Base-by-base conservation (phyloP, 768 basidiomycete genomes). In the Tephrocybe sp. region DNA sequence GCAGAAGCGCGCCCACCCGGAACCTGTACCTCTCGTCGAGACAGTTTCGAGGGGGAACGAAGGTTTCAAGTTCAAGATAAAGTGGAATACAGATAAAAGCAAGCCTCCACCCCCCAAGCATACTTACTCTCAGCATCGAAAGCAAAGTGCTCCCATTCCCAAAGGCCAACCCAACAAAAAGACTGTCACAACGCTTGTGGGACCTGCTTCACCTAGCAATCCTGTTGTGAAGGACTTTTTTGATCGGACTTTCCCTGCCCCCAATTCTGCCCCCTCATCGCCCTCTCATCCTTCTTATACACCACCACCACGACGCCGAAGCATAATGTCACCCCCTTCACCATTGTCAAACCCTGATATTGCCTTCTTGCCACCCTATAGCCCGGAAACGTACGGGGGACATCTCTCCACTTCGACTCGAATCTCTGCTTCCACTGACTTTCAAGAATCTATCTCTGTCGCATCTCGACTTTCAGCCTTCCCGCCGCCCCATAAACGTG, bases 31-130 rank as follows among this genome's bases (percentile, higher is more conserved):
- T 42, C 9, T 54, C 7, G 38, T 55, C 17, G 63, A 58, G 40
- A 55, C 50, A 58, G 61, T 45, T 56, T 66, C 54, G 57, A 64
- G 62, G 55, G 65, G 73, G 33, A 45, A 53, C 61, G 67, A 65
- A 66, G 71, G 64, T 40, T 61, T 69, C 56, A 75, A 65, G 59
- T 58, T 73, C 21, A 70, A 70, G 50, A 64, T 74, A 64, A 70
- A 67, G 57, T 51, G 71, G 46, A 64, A 68, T 30, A 43, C 50
- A 15, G 46, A 30, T 26, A 57, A 60, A 8, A 57, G 4, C 8
- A 65, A 11, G 60, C 61, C 36, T 61, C 7, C 64, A n/a, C 51
- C 61, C n/a, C 50, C 62, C 7, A 64, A 55, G 25, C 24, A 59
- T 55, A 33, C 59, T 53, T 12, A 55, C 33, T 51, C 60, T 21